Evolutionary conservation across 1,284 basidiomycete species (phyloP).

Genomic region (Heterobasidion occidentale): DNA sequence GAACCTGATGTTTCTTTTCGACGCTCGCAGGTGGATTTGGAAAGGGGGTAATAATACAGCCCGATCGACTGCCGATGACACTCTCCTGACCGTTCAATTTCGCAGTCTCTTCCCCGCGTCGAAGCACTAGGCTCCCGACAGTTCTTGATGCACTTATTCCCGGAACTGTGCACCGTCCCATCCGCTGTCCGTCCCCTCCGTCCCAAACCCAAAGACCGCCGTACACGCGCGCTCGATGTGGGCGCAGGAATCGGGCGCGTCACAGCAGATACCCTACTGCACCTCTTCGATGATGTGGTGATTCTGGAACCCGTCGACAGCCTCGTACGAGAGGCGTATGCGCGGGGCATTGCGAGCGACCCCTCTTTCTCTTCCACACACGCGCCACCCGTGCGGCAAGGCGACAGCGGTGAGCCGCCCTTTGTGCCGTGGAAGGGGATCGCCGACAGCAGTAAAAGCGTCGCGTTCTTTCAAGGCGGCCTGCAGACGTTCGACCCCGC

Average conservation of each 20-base stretch:
- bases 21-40: slow-evolving; percentile 54
- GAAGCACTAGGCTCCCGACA: slow-evolving; percentile 85
- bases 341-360: slow-evolving; percentile 25
- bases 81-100: slow-evolving; percentile 7
- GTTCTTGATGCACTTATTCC: slow-evolving; percentile 74
- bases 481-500: slow-evolving; percentile 73
- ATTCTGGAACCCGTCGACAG: slow-evolving; percentile 79
- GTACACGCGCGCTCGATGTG: slow-evolving; percentile 79
- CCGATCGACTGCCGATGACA: not conserved
- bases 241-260: slow-evolving; percentile 91
- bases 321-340: slow-evolving; percentile 69
- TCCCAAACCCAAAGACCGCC: slow-evolving; percentile 18
- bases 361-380: slow-evolving; percentile 1
- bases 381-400: not conserved
- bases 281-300: slow-evolving; percentile 78
- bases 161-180: slow-evolving; percentile 68
- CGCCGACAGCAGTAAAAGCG: slow-evolving; percentile 56
- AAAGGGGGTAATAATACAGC: slow-evolving; percentile 41
- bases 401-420: slow-evolving; percentile 1
- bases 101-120: slow-evolving; percentile 76
- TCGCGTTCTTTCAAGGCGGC: slow-evolving; percentile 73
- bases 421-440: slow-evolving; percentile 60
- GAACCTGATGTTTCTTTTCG: not conserved
- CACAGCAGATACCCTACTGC: slow-evolving; percentile 77
- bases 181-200: slow-evolving; percentile 45